These are phyloP conservation scores for Pythium brassicae DNA, from an alignment of 352 stramenopile genomes.

Conservation along the genomic window DNA sequence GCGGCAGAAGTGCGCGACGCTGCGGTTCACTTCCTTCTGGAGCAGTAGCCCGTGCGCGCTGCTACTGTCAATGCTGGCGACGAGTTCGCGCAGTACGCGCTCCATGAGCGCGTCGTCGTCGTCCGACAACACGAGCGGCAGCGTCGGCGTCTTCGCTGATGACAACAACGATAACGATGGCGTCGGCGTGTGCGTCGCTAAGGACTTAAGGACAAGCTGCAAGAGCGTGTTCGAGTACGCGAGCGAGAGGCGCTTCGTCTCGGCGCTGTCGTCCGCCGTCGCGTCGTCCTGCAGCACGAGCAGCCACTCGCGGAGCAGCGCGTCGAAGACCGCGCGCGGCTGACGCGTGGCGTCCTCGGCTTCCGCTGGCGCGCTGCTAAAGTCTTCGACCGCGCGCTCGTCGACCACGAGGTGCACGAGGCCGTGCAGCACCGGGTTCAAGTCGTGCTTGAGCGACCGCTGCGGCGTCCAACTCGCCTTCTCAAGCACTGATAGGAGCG, in stretches of 20 bases:
- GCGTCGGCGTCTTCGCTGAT: background rate
- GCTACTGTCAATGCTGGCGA: constrained; percentile 23
- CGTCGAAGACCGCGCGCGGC: constrained; percentile 28
- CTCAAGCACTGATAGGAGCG: constrained; percentile 51
- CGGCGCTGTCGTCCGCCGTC: constrained; percentile 28
- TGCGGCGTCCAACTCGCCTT: constrained; percentile 46
- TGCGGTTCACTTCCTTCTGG: constrained; percentile 68
- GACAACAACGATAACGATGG: too few relatives aligned
- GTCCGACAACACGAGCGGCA: constrained; percentile 8
- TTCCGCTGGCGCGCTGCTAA: background rate
- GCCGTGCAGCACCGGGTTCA: constrained; percentile 41
- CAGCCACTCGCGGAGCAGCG: constrained; percentile 51
- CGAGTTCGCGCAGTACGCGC: constrained; percentile 36
- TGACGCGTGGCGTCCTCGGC: background rate
- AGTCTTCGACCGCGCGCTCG: constrained; percentile 25
- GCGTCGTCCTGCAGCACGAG: constrained; percentile 41
- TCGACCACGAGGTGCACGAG: constrained; percentile 58
- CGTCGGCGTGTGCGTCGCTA: constrained; percentile 41
- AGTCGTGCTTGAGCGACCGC: constrained; percentile 34
- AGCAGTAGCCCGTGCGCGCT: constrained; percentile 35
- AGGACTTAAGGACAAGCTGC: constrained; percentile 63
- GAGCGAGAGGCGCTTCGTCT: constrained; percentile 44
- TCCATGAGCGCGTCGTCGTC: constrained; percentile 44
- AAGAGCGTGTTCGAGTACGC: constrained; percentile 50
- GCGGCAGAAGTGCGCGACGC: constrained; percentile 48